Evolutionary conservation across 75 land plant species (phyloP).

Genomic region (Pinus taeda): DNA sequence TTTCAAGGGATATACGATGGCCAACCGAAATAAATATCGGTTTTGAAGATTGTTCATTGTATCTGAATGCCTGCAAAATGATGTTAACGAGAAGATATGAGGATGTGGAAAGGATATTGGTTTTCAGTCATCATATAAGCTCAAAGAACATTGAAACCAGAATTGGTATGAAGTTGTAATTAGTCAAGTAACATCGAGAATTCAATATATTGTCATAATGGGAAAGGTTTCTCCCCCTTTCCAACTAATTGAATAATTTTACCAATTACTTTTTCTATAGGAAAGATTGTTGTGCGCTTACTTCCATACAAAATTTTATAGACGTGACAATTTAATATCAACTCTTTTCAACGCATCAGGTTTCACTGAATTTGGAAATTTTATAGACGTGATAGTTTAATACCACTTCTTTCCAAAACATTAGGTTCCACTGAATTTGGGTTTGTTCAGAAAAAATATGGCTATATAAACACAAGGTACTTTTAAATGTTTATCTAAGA

Average conservation of each 20-base stretch:
- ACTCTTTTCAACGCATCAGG: too few relatives aligned
- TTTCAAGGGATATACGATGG: slow-evolving; percentile 77
- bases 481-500: too few relatives aligned
- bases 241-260: neutral
- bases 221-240: neutral
- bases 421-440: too few relatives aligned
- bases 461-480: too few relatives aligned
- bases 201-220: neutral
- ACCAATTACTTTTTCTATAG: neutral
- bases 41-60: slow-evolving; percentile 39
- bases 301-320: neutral
- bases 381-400: neutral
- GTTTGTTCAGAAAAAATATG: too few relatives aligned
- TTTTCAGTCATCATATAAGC: too few relatives aligned
- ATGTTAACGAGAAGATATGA: neutral
- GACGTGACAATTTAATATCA: neutral
- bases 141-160: neutral
- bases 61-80: slow-evolving; percentile 56
- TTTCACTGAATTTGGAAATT: too few relatives aligned
- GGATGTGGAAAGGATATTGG: too few relatives aligned
- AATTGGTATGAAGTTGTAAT: neutral
- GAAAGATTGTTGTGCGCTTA: neutral
- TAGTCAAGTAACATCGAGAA: neutral
- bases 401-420: too few relatives aligned
- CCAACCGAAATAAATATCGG: slow-evolving; percentile 87